Conservation (phyloP, 2,329 filamentous ascomycete species). For the Fusarium sp. region DNA sequence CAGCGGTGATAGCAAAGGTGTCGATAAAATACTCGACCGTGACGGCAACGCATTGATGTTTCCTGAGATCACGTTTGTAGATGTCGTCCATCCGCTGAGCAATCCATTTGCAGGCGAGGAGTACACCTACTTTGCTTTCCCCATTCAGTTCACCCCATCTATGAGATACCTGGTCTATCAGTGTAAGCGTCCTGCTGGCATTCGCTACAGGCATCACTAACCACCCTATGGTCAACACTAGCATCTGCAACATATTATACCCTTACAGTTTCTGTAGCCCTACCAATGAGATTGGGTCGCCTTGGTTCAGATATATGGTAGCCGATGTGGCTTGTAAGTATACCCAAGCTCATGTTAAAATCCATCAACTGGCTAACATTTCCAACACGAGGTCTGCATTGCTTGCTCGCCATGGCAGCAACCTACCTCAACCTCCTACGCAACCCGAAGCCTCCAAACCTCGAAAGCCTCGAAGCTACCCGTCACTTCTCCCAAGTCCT, state of each 20-base stretch:
- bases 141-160: constrained; percentile 31
- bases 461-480: constrained; percentile 39
- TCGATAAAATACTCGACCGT: neutral
- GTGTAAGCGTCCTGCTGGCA: constrained; percentile 15
- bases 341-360: no score
- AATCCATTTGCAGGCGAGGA: constrained; percentile 30
- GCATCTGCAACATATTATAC: constrained; percentile 30
- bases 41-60: constrained; percentile 20
- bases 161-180: constrained; percentile 40
- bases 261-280: constrained; percentile 35
- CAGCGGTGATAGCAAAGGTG: neutral
- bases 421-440: constrained; percentile 34
- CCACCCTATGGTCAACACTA: constrained; percentile 18
- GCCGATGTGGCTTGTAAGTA: constrained; percentile 32
- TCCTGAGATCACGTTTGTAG: constrained; percentile 19
- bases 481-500: constrained; percentile 37
- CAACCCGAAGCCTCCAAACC: constrained; percentile 15
- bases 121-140: constrained; percentile 37
- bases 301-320: constrained; percentile 38
- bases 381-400: constrained; percentile 27
- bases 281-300: constrained; percentile 9
- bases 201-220: constrained; percentile 1
- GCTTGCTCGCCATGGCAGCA: constrained; percentile 37
- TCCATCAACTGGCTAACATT: neutral
- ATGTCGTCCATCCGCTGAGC: neutral